Conservation (phyloP, 495 filamentous ascomycete genomes). For the Niebla homalea region DNA sequence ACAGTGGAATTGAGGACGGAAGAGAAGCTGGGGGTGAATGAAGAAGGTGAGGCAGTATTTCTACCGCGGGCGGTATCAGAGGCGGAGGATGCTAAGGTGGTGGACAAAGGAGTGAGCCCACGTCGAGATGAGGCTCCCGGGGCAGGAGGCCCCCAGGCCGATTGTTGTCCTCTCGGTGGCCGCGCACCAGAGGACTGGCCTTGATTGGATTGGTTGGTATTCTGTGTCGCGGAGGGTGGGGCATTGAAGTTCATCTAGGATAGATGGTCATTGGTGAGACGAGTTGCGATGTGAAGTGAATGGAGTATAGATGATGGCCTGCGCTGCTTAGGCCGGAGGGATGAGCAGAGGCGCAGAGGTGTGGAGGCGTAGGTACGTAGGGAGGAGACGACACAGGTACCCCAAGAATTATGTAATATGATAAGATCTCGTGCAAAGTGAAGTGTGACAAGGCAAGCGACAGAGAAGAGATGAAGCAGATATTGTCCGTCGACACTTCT, state of each 20-base stretch:
- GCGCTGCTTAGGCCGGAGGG: neutral
- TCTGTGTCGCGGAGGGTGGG: constrained; percentile 47
- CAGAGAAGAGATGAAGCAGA: too few relatives aligned
- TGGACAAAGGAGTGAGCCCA: constrained; percentile 51
- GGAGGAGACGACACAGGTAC: neutral
- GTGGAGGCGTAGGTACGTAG: neutral
- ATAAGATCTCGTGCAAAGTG: too few relatives aligned
- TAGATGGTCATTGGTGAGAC: constrained; percentile 41
- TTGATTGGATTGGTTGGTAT: constrained; percentile 48
- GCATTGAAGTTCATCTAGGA: constrained; percentile 54
- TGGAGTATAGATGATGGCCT: neutral
- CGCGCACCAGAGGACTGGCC: constrained; percentile 43
- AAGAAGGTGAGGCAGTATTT: constrained; percentile 36
- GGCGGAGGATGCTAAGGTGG: constrained; percentile 32
- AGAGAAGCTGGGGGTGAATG: constrained; percentile 40
- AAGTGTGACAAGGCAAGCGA: too few relatives aligned
- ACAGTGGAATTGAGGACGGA: constrained; percentile 39
- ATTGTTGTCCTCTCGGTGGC: constrained; percentile 42
- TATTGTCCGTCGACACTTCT: too few relatives aligned
- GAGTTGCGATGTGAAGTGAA: neutral
- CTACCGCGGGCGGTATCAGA: constrained; percentile 33
- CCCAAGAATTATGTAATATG: too few relatives aligned
- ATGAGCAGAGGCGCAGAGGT: neutral
- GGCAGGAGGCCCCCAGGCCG: constrained; percentile 46
- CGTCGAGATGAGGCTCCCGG: constrained; percentile 45